Percentiles rank a stretch among this genome's conserved stretches.
Evolutionary conservation across 2,329 filamentous ascomycete species (phyloP).

Genomic region (Coniochaeta prunicola): DNA sequence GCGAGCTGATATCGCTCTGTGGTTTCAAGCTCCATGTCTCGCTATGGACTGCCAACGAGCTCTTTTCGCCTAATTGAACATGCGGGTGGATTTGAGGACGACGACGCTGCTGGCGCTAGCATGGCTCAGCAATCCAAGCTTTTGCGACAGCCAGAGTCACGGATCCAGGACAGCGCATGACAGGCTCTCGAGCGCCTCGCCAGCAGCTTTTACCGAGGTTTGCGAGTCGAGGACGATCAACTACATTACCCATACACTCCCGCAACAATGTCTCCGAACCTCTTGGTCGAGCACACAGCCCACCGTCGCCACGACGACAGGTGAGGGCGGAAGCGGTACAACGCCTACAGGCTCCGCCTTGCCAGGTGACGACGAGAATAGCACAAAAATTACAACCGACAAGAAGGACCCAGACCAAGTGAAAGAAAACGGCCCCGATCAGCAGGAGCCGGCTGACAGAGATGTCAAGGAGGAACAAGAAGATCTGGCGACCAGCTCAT

Average conservation of each 20-base stretch:
- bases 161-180: conserved; percentile 9
- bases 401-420: conserved; percentile 26
- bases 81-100: background rate
- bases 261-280: conserved; percentile 68
- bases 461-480: conserved; percentile 61
- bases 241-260: conserved; percentile 72
- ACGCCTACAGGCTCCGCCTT: conserved; percentile 7
- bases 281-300: conserved; percentile 37
- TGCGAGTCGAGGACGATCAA: conserved; percentile 64
- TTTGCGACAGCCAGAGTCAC: conserved; percentile 3
- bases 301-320: conserved; percentile 7
- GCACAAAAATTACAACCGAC: conserved; percentile 13
- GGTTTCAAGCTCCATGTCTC: background rate
- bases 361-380: background rate
- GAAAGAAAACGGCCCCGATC: conserved; percentile 12
- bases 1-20: background rate
- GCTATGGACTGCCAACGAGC: conserved; percentile 1
- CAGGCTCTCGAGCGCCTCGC: background rate
- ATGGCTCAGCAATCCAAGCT: background rate
- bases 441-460: conserved; percentile 48
- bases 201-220: conserved; percentile 14
- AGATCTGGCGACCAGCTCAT: conserved; percentile 58
- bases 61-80: background rate
- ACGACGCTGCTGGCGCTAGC: conserved; percentile 1
- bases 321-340: background rate